Conservation (phyloP, 345 rosid species). For the Geranium rotundifolium region DNA sequence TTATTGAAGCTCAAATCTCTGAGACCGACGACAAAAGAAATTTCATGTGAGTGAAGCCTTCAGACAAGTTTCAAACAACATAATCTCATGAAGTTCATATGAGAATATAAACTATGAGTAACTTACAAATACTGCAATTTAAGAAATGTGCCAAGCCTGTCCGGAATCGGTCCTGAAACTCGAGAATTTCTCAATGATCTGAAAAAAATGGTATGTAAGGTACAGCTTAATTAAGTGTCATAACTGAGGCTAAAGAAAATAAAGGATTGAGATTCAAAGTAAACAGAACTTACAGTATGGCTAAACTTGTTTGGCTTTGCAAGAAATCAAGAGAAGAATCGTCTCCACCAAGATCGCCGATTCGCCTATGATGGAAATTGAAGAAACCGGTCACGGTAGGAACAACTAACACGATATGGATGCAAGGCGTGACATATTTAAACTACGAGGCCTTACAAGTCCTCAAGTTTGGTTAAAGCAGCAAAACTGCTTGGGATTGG, state of each 20-base stretch:
- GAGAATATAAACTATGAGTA: background rate
- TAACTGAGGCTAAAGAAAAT: background rate
- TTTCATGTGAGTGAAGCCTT: background rate
- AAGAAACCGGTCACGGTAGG: background rate
- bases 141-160: conserved; percentile 21
- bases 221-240: background rate
- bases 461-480: conserved; percentile 28
- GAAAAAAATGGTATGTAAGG: conserved; percentile 6
- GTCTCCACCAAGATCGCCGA: conserved; percentile 37
- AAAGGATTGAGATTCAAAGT: conserved; percentile 1
- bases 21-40: background rate
- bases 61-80: no score
- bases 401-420: background rate
- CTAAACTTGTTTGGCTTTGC: conserved; percentile 24
- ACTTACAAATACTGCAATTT: conserved; percentile 31
- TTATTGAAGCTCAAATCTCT: conserved; percentile 61
- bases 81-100: background rate
- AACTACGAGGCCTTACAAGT: conserved; percentile 27
- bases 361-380: conserved; percentile 23
- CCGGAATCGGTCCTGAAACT: conserved; percentile 39
- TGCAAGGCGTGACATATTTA: background rate
- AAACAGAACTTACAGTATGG: conserved; percentile 29
- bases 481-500: conserved; percentile 41
- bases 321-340: conserved; percentile 43
- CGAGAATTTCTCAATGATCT: conserved; percentile 42